Evolutionary conservation across 176 grass and related monocot genomes (phyloP).

Genomic region (Rhynchospora pubera): DNA sequence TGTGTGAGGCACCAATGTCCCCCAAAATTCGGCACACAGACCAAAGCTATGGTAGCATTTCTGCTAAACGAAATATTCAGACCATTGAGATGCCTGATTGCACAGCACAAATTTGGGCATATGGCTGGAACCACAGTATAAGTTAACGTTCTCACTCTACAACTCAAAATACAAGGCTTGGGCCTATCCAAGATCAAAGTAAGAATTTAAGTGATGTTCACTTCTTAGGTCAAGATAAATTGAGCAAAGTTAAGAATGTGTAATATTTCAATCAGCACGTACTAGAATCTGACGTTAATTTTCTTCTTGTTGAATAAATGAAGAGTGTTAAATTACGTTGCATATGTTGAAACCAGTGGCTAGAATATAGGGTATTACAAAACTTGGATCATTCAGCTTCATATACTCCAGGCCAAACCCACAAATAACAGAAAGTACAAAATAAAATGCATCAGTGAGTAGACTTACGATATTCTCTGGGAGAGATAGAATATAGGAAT

Average conservation of each 20-base stretch:
- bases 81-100: background rate
- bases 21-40: background rate
- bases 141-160: background rate
- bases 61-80: background rate
- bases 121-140: background rate
- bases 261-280: background rate
- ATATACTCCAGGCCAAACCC: background rate
- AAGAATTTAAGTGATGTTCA: background rate
- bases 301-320: background rate
- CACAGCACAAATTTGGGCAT: background rate
- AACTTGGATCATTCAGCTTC: background rate
- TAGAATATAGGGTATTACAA: background rate
- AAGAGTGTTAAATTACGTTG: background rate
- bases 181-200: background rate
- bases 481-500: conserved; percentile 69
- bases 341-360: background rate
- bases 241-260: background rate
- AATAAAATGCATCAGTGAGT: background rate
- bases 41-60: background rate
- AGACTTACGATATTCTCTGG: conserved; percentile 69
- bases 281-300: background rate
- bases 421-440: background rate
- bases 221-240: background rate
- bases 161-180: background rate
- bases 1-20: background rate